phyloP scores from a whole-genome alignment of 2,329 filamentous ascomycete species.

The Gaeumannomyces sp. region DNA sequence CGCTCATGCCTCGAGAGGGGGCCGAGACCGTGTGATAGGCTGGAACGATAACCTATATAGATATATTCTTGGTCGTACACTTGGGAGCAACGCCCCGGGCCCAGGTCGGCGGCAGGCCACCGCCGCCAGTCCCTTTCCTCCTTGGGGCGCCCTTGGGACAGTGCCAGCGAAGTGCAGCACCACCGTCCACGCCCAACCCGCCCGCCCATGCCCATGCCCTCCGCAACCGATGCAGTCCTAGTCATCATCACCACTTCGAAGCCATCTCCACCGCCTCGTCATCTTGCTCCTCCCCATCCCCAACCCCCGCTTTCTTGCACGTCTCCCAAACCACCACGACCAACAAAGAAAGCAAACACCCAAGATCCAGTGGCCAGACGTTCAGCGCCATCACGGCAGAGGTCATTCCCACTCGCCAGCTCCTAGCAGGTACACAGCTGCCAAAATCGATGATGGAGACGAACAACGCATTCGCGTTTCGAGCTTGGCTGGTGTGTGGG shows the following conservation, averaged over 20 bases:
- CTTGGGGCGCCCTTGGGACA: background rate
- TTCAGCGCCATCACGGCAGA: background rate
- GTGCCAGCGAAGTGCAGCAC: background rate
- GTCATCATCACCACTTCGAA: background rate
- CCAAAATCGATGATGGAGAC: background rate
- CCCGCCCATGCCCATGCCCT: background rate
- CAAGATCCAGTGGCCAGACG: background rate
- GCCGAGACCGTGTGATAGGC: constrained; percentile 9
- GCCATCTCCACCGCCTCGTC: background rate
- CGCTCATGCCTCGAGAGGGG: constrained; percentile 4
- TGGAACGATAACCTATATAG: constrained; percentile 4
- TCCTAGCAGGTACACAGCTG: background rate
- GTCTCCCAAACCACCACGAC: background rate
- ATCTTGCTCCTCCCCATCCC: background rate
- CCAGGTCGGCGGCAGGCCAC: background rate
- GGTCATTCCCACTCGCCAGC: background rate
- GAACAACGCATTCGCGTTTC: background rate
- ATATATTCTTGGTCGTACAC: background rate
- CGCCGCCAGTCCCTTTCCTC: background rate
- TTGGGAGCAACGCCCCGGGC: background rate
- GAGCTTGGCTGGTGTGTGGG: background rate
- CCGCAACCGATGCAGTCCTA: background rate
- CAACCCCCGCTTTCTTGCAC: background rate
- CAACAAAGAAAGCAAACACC: background rate
- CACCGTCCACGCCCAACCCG: background rate